Conservation (phyloP, 2,329 filamentous ascomycete species). For the Penicillium sp. region DNA sequence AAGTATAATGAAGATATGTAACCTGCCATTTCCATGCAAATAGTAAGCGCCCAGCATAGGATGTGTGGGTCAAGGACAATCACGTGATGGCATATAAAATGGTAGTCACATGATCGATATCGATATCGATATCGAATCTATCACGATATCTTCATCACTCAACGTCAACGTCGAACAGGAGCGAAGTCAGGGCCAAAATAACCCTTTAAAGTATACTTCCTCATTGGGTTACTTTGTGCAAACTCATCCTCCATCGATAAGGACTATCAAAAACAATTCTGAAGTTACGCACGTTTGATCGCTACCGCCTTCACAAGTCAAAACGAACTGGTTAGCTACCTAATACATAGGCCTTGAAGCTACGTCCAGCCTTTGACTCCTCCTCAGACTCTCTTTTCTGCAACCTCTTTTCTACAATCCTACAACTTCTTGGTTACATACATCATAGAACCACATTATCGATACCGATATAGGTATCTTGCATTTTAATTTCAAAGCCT, state of each 20-base stretch:
- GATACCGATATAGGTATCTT: neutral
- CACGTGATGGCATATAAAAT: neutral
- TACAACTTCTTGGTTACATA: neutral
- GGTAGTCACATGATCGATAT: neutral
- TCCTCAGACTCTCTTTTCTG: neutral
- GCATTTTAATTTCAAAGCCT: neutral
- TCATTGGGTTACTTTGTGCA: neutral
- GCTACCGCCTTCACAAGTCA: neutral
- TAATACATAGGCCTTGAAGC: neutral
- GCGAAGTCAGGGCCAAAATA: neutral
- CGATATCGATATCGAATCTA: constrained; percentile 1
- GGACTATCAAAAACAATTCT: neutral
- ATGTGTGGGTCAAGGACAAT: neutral
- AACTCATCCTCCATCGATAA: neutral
- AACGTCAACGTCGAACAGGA: neutral
- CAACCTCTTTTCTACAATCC: neutral
- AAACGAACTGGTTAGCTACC: neutral
- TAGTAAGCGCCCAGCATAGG: neutral
- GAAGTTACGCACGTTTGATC: neutral
- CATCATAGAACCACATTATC: neutral
- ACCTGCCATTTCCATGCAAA: neutral
- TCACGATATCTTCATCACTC: constrained; percentile 3
- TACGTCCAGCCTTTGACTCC: neutral
- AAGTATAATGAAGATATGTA: neutral
- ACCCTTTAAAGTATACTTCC: neutral